A percentile compares a stretch with the other conserved stretches of the same genome.
Conservation (phyloP, 306 rosid genomes). For the Ammopiptanthus mongolicus region DNA sequence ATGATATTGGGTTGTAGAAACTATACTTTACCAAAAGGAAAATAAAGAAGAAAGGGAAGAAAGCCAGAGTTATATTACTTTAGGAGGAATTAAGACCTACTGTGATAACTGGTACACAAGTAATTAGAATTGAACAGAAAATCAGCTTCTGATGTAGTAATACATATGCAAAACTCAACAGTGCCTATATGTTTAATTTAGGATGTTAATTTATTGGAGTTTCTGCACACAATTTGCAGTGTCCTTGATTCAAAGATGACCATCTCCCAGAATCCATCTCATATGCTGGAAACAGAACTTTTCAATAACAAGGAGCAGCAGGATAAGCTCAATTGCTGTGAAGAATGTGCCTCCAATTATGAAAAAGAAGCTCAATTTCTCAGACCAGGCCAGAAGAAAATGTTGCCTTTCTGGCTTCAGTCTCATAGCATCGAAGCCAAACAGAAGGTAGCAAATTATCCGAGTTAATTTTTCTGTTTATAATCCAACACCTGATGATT, state of each 20-base stretch:
- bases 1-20: slow-evolving; percentile 9
- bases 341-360: slow-evolving; percentile 59
- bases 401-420: slow-evolving; percentile 77
- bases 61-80: not conserved
- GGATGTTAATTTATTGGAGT: not conserved
- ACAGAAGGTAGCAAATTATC: slow-evolving; percentile 43
- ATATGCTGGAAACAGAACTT: slow-evolving; percentile 47
- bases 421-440: slow-evolving; percentile 45
- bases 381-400: slow-evolving; percentile 47
- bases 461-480: not conserved
- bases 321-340: slow-evolving; percentile 47
- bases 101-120: not conserved
- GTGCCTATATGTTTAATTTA: not conserved
- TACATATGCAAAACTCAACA: not conserved
- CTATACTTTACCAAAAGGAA: not conserved
- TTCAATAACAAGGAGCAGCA: slow-evolving; percentile 37
- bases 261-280: slow-evolving; percentile 36
- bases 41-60: not conserved
- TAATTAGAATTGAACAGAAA: not conserved
- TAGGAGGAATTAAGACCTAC: not conserved
- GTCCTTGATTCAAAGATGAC: slow-evolving; percentile 47
- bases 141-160: not conserved
- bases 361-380: slow-evolving; percentile 62
- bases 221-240: slow-evolving; percentile 36
- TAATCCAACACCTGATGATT: not conserved